phyloP scores from a whole-genome alignment of 208 protist species.

The Jaenimonas drosophilae region DNA sequence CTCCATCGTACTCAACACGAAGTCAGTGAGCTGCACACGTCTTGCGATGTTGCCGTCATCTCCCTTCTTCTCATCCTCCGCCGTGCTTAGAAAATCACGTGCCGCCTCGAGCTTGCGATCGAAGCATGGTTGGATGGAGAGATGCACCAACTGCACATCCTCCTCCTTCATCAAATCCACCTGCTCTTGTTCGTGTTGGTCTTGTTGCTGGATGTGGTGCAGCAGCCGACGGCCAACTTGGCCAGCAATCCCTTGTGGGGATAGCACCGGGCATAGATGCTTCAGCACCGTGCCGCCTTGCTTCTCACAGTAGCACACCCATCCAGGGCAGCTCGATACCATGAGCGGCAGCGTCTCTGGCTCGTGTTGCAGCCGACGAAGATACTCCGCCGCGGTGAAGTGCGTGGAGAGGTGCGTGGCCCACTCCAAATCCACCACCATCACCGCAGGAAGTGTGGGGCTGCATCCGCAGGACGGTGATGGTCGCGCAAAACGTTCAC shows the following conservation, averaged over 20 bases:
- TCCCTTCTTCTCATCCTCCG: not conserved
- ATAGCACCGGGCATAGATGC: slow-evolving; percentile 91
- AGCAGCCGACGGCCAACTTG: slow-evolving; percentile 11
- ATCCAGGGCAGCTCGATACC: slow-evolving; percentile 94
- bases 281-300: slow-evolving; percentile 87
- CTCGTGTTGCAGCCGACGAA: slow-evolving; percentile 12
- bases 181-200: too few species aligned
- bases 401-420: slow-evolving; percentile 65
- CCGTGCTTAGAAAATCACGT: slow-evolving; percentile 60
- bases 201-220: too few species aligned
- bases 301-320: slow-evolving; percentile 98
- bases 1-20: slow-evolving; percentile 93
- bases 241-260: slow-evolving; percentile 95
- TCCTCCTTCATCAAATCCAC: not conserved
- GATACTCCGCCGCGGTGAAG: slow-evolving; percentile 79
- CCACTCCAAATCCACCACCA: slow-evolving; percentile 78
- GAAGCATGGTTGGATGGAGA: slow-evolving; percentile 97
- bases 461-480: not conserved
- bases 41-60: not conserved
- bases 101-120: slow-evolving; percentile 98
- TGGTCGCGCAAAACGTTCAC: slow-evolving; percentile 14
- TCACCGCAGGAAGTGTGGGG: slow-evolving; percentile 3
- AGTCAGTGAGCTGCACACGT: slow-evolving; percentile 88
- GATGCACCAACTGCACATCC: slow-evolving; percentile 28
- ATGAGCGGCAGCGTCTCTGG: slow-evolving; percentile 79